A percentile compares a stretch with the other conserved stretches of the same genome.
Conservation (phyloP, 352 stramenopile genomes). For the Pythium vanterpoolii region DNA sequence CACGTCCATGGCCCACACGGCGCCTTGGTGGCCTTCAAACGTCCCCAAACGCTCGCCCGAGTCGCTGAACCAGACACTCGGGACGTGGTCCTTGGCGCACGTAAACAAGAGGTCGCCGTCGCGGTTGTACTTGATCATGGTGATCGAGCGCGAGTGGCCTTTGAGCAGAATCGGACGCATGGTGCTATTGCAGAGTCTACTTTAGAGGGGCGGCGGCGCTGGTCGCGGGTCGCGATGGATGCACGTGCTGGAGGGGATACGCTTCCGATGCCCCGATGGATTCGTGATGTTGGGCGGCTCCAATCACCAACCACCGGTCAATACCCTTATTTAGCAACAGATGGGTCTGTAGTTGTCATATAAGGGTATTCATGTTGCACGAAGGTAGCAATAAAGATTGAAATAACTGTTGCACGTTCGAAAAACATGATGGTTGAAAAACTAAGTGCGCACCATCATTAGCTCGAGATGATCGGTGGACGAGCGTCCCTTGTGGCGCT, state of each 20-base stretch:
- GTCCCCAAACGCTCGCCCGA: slow-evolving; percentile 95
- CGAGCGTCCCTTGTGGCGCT: slow-evolving; percentile 3
- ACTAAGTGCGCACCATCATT: not conserved
- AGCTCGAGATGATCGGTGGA: slow-evolving; percentile 3
- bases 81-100: slow-evolving; percentile 93
- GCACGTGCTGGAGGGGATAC: not conserved
- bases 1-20: slow-evolving; percentile 96
- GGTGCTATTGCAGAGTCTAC: slow-evolving; percentile 9
- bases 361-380: not conserved
- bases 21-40: slow-evolving; percentile 96
- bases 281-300: slow-evolving; percentile 7
- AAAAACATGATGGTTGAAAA: not conserved
- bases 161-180: slow-evolving; percentile 98
- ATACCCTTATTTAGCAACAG: slow-evolving; percentile 14
- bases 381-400: not conserved
- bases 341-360: slow-evolving; percentile 1
- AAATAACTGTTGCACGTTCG: slow-evolving; percentile 4
- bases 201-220: not conserved
- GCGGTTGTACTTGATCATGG: slow-evolving; percentile 98
- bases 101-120: slow-evolving; percentile 99
- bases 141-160: slow-evolving; percentile 98
- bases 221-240: not conserved
- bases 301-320: slow-evolving; percentile 24
- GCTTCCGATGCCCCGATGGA: slow-evolving; percentile 11
- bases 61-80: slow-evolving; percentile 97